phyloP scores from a whole-genome alignment of 1,139 yeast species.

The Pneumocystis carinii region DNA sequence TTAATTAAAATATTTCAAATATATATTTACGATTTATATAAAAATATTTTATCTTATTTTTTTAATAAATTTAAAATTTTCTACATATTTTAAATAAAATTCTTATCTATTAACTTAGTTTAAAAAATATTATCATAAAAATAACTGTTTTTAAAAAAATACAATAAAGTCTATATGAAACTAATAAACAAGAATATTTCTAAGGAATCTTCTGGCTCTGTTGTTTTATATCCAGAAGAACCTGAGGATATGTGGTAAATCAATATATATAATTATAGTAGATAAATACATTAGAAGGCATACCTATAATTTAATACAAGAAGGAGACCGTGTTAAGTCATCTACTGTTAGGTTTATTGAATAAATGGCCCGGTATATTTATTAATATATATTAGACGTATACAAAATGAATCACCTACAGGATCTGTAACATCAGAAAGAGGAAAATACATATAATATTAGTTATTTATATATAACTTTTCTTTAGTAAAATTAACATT shows the following conservation, averaged over 20 bases:
- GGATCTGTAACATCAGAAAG: constrained; percentile 37
- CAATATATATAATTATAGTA: not conserved
- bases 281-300: constrained; percentile 23
- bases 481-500: constrained; percentile 23
- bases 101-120: not conserved
- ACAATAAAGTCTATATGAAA: constrained; percentile 30
- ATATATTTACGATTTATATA: not conserved
- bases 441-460: constrained; percentile 28
- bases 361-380: not conserved
- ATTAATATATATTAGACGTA: constrained; percentile 34
- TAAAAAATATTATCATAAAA: not conserved
- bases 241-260: constrained; percentile 69
- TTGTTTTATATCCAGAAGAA: constrained; percentile 65
- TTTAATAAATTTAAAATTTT: not conserved
- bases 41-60: not conserved
- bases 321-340: constrained; percentile 59
- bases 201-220: constrained; percentile 50
- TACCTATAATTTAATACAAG: constrained; percentile 60
- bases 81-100: not conserved
- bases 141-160: not conserved
- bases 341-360: constrained; percentile 37
- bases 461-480: not conserved
- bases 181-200: constrained; percentile 37
- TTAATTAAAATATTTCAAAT: not conserved
- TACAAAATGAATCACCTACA: constrained; percentile 21